Evolutionary conservation across 768 basidiomycete genomes (phyloP).

Genomic region (Lactarius vividus): DNA sequence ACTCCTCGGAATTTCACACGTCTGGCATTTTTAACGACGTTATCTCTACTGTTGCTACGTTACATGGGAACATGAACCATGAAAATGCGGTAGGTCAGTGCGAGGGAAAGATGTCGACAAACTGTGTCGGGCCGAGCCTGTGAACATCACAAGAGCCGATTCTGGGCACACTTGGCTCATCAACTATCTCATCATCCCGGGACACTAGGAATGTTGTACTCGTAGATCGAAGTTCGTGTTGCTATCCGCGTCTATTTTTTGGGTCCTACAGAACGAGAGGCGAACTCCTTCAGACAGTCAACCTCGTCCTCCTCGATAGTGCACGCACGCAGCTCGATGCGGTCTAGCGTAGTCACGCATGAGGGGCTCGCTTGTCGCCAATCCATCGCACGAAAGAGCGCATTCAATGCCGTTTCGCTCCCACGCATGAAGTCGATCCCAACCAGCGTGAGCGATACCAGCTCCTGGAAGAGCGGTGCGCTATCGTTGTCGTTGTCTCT

Average conservation of each 20-base stretch:
- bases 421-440: slow-evolving; percentile 17
- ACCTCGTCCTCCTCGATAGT: slow-evolving; percentile 13
- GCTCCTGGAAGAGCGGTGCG: slow-evolving; percentile 9
- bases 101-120: no score
- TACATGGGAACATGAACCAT: no score
- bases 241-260: slow-evolving; percentile 9
- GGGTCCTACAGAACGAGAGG: slow-evolving; percentile 22
- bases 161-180: no score
- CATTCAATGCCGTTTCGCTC: slow-evolving; percentile 2
- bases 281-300: slow-evolving; percentile 6
- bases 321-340: slow-evolving; percentile 22
- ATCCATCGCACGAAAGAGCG: slow-evolving; percentile 9
- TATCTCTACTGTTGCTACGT: no score
- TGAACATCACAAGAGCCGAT: no score
- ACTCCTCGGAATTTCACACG: no score
- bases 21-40: no score
- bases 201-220: no score
- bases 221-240: no score
- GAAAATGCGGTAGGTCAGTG: no score
- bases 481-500: not conserved
- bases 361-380: slow-evolving; percentile 11
- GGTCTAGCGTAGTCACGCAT: slow-evolving; percentile 21
- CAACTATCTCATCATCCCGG: no score
- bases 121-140: no score
- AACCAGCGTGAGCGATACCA: slow-evolving; percentile 17